A percentile compares a stretch with the other conserved stretches of the same genome.
Evolutionary conservation across 1,139 yeast genomes (phyloP).

Genomic region (Pichia sp.): DNA sequence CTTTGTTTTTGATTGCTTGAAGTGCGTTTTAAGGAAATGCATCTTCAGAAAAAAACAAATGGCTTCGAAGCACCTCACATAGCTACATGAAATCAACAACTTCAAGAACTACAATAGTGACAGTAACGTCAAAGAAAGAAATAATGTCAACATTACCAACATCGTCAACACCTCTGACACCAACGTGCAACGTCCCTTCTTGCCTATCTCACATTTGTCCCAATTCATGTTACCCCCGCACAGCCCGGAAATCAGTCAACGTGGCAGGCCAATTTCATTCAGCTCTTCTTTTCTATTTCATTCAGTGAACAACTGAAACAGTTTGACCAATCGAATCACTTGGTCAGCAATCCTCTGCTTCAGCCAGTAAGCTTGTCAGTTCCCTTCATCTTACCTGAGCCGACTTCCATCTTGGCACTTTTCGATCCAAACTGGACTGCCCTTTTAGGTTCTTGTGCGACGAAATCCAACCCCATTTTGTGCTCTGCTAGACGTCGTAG

Average conservation of each 20-base stretch:
- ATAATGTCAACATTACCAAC: background rate
- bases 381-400: conserved; percentile 63
- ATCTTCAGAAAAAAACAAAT: too few species aligned
- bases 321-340: too few species aligned
- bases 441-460: conserved; percentile 74
- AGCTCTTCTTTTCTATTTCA: background rate
- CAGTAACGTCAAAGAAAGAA: background rate
- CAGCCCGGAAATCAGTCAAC: background rate
- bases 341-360: background rate
- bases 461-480: conserved; percentile 48
- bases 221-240: background rate
- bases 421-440: conserved; percentile 97
- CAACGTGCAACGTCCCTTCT: background rate
- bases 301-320: too few species aligned
- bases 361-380: conserved; percentile 39
- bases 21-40: too few species aligned
- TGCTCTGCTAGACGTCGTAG: conserved; percentile 57
- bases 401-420: conserved; percentile 86
- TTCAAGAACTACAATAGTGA: background rate
- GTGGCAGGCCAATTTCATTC: background rate
- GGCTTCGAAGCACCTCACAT: too few species aligned
- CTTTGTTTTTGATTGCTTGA: background rate
- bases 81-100: too few species aligned
- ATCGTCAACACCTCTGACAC: background rate
- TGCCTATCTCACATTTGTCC: background rate